Conservation (phyloP, 2,329 filamentous ascomycete genomes). For the Akanthomyces muscarius region DNA sequence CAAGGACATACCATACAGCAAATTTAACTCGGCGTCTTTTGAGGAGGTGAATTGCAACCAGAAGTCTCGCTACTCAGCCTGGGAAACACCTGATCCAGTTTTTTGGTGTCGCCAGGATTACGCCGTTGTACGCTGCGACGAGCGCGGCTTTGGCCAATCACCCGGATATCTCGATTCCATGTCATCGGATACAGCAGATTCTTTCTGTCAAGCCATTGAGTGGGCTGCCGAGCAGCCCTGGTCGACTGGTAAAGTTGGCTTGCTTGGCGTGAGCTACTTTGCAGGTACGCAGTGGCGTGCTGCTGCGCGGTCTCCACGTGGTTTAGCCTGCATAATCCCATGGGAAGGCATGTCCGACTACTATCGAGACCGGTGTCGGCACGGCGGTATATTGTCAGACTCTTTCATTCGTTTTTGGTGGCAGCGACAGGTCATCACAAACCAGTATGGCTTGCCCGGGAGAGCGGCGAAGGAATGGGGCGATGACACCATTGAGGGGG, state of each 20-base stretch:
- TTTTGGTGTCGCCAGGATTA: conserved; percentile 55
- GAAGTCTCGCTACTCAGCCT: conserved; percentile 50
- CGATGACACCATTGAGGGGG: conserved; percentile 54
- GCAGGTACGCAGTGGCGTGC: conserved; percentile 44
- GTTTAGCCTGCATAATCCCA: conserved; percentile 43
- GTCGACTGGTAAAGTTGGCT: conserved; percentile 44
- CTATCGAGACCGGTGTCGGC: conserved; percentile 54
- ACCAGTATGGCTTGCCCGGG: conserved; percentile 61
- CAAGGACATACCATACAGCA: conserved; percentile 64
- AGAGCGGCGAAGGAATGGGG: conserved; percentile 50
- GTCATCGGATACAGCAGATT: conserved; percentile 44
- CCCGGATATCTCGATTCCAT: conserved; percentile 46
- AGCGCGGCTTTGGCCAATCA: conserved; percentile 45
- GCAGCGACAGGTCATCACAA: conserved; percentile 61
- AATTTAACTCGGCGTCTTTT: conserved; percentile 41
- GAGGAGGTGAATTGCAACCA: conserved; percentile 51
- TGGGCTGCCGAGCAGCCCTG: conserved; percentile 45
- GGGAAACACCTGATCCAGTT: conserved; percentile 56
- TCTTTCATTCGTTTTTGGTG: conserved; percentile 62
- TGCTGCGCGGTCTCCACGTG: conserved; percentile 41
- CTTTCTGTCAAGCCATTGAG: conserved; percentile 47
- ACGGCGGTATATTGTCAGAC: conserved; percentile 59
- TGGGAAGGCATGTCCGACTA: conserved; percentile 54
- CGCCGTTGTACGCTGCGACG: conserved; percentile 51
- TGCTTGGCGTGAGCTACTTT: conserved; percentile 46